A percentile compares a stretch with the other conserved stretches of the same genome.
Conservation (phyloP, 768 basidiomycete genomes). For the Dioszegia aurantiaca region DNA sequence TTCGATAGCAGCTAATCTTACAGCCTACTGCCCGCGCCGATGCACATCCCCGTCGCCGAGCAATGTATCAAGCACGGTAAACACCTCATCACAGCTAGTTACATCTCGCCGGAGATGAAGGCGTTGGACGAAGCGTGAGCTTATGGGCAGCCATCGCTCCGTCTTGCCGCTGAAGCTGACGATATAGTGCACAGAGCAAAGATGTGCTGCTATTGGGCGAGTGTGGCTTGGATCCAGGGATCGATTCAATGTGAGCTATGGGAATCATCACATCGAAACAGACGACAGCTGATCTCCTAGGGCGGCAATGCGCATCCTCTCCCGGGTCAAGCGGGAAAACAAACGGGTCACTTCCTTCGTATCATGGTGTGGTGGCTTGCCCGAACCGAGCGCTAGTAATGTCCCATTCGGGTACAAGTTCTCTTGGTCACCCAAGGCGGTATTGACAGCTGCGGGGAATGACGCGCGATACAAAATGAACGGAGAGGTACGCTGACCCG, state of each 20-base stretch:
- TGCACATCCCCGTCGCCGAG: slow-evolving; percentile 71
- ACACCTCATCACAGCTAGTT: slow-evolving; percentile 87
- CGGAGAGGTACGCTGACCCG: slow-evolving; percentile 56
- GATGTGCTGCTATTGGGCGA: slow-evolving; percentile 79
- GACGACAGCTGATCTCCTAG: slow-evolving; percentile 51
- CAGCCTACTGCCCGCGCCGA: slow-evolving; percentile 74
- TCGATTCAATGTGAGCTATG: slow-evolving; percentile 35
- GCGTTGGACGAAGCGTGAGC: slow-evolving; percentile 63
- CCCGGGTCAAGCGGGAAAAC: slow-evolving; percentile 57
- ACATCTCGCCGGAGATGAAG: slow-evolving; percentile 75
- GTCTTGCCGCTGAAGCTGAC: background rate
- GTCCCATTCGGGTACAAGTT: slow-evolving; percentile 85
- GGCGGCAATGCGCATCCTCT: slow-evolving; percentile 71
- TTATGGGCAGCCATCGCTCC: background rate
- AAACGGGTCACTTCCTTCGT: slow-evolving; percentile 69
- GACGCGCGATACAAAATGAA: slow-evolving; percentile 65
- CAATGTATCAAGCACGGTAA: slow-evolving; percentile 67
- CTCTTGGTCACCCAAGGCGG: slow-evolving; percentile 87
- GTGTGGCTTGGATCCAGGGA: slow-evolving; percentile 57
- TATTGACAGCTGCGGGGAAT: slow-evolving; percentile 75
- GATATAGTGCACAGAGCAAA: slow-evolving; percentile 60
- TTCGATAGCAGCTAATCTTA: slow-evolving; percentile 9
- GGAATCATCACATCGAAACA: background rate
- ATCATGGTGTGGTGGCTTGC: slow-evolving; percentile 90
- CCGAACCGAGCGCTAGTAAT: slow-evolving; percentile 64